Base-by-base conservation (phyloP, 306 rosid species). In the Elaeagnus macrophylla region DNA sequence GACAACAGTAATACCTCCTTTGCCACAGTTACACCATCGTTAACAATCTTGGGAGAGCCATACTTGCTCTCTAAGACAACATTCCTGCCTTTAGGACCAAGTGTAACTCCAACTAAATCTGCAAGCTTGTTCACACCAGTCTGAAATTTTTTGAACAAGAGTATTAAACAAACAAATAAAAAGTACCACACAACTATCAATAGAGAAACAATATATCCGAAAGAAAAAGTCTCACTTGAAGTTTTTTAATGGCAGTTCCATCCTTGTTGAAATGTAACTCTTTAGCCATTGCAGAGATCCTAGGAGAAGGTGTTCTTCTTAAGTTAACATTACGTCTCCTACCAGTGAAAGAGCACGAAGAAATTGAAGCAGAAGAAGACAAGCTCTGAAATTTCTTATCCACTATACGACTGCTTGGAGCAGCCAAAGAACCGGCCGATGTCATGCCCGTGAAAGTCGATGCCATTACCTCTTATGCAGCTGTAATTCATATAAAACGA, bases 71-170 rank as follows among this genome's bases (percentile, higher is more conserved):
- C 99, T 2, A 93, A 62, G 39, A 93, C 99, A 52, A 93, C 99
- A 72, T 93, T 93, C 72, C 99, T 84, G 39, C 99, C 99, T 72
- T 88, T 93, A 3, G 99, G 99, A 42, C 99, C 99, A 66, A 93
- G 99, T 0, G 99, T 93, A 53, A 93, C 99, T 7, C 99, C 99
- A 58, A 93, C 99, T 49, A 93, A 75, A 65, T 93, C 99, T 20
- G 99, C 96, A 36, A 93, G 99, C 82, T 93, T 93, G 81, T 93
- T 93, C 56, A 93, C 99, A 51, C 99, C 99, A 47, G 53, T 77
- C 99, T 93, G 76, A 39, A 64, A 54, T 2, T 39, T 59, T 2
- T 5, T 11, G 14, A 48, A 6, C 13, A 7, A 8, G 6, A 11
- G 18, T 54, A 60, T 6, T 39, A 10, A 35, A 12, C 18, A 16